A percentile compares a stretch with the other conserved stretches of the same genome.
These are phyloP conservation scores for Volvox africanus DNA, from an alignment of 139 green algal species.

Conservation along the genomic window DNA sequence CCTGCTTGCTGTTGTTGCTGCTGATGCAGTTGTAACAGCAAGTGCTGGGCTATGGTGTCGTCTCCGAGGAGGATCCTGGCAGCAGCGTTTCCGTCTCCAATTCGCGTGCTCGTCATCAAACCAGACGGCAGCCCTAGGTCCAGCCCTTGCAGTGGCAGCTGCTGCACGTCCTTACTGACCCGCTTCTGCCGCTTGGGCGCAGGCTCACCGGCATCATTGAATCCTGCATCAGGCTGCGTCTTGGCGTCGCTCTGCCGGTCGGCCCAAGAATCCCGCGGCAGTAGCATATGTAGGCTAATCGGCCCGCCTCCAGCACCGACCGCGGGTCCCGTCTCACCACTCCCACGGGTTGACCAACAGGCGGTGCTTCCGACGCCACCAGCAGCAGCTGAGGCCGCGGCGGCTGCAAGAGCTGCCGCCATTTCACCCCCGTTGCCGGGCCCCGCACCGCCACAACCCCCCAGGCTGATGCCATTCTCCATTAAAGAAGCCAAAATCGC, in stretches of 20 bases:
- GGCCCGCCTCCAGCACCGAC: background rate
- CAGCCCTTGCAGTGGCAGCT: background rate
- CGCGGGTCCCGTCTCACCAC: background rate
- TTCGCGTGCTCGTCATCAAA: background rate
- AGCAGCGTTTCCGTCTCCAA: background rate
- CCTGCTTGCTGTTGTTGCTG: background rate
- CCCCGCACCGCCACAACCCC: background rate
- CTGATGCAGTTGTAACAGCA: constrained; percentile 24
- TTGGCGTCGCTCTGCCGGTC: background rate
- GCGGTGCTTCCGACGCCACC: background rate
- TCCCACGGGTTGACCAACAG: background rate
- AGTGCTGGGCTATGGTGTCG: background rate
- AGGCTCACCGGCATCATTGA: background rate
- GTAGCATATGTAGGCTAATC: background rate
- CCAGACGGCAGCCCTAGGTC: background rate
- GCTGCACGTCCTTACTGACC: background rate
- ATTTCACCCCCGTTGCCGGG: background rate
- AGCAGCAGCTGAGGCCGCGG: background rate
- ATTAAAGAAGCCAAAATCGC: background rate
- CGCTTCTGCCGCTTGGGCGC: constrained; percentile 40
- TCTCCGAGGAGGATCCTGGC: constrained; percentile 7
- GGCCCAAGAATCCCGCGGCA: background rate
- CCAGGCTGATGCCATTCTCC: background rate
- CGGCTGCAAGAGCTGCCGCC: background rate
- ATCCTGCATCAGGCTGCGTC: background rate